Conservation (phyloP, 2,329 filamentous ascomycete species). For the Diaporthe vaccinii region DNA sequence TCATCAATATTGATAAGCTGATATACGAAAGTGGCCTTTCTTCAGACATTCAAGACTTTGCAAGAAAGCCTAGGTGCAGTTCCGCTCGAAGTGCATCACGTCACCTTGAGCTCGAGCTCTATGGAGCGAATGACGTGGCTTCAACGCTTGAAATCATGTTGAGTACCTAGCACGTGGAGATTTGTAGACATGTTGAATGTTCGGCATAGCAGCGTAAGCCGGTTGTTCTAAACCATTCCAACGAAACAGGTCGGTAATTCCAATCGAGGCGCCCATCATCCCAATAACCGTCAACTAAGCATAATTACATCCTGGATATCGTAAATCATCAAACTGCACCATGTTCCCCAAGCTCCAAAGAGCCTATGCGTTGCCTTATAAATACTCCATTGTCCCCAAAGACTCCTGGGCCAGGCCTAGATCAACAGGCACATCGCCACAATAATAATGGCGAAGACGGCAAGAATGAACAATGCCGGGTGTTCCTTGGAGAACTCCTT, state of each 20-base stretch:
- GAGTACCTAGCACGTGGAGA: too few species aligned
- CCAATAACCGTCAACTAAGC: conserved; percentile 8
- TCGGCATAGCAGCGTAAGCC: background rate
- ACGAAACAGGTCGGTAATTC: background rate
- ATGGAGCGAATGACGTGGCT: background rate
- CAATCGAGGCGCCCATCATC: background rate
- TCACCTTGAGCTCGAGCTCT: background rate
- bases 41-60: background rate
- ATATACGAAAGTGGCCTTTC: background rate
- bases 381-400: too few species aligned
- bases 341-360: background rate
- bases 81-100: background rate
- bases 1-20: background rate
- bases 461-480: conserved; percentile 31
- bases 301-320: conserved; percentile 16
- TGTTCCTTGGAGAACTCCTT: conserved; percentile 28
- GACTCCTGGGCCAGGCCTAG: background rate
- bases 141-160: background rate
- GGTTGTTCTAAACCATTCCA: too few species aligned
- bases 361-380: background rate
- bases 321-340: background rate
- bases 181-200: background rate
- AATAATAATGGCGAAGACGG: conserved; percentile 27
- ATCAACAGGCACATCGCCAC: conserved; percentile 34
- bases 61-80: too few species aligned